Evolutionary conservation across 2,329 filamentous ascomycete species (phyloP).

Genomic region (Cercospora nicotianae): DNA sequence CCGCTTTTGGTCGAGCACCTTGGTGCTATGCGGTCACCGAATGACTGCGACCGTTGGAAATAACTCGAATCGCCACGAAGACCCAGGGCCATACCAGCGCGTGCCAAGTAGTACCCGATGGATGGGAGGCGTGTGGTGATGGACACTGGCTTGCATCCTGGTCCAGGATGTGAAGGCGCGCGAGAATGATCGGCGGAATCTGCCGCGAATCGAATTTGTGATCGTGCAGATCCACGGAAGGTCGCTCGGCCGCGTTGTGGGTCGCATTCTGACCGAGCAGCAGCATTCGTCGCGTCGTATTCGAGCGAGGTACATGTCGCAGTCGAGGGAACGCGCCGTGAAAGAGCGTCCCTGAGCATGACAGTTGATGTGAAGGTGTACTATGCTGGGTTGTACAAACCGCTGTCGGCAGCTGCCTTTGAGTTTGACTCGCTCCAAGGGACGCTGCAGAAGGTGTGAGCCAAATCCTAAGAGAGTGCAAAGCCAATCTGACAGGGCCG

Average conservation of each 20-base stretch:
- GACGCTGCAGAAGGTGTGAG: slow-evolving; percentile 21
- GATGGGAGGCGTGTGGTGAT: slow-evolving; percentile 10
- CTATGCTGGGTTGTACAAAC: slow-evolving; percentile 10
- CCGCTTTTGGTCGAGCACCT: not conserved
- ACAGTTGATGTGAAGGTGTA: not conserved
- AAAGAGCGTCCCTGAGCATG: not conserved
- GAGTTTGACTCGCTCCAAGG: slow-evolving; percentile 25
- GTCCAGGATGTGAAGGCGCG: slow-evolving; percentile 10
- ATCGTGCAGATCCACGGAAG: slow-evolving; percentile 17
- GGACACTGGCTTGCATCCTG: slow-evolving; percentile 17
- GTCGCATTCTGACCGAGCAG: slow-evolving; percentile 18
- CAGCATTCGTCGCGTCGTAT: not conserved
- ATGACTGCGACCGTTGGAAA: not conserved
- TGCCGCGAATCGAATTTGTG: slow-evolving; percentile 16
- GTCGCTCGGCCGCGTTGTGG: slow-evolving; percentile 12
- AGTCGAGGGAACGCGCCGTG: not conserved
- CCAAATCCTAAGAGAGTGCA: slow-evolving; percentile 24
- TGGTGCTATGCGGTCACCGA: not conserved
- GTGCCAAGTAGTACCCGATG: not conserved
- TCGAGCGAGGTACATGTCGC: not conserved
- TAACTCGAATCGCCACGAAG: not conserved
- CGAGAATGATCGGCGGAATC: slow-evolving; percentile 17
- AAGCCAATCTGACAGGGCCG: slow-evolving; percentile 29
- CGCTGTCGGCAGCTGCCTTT: slow-evolving; percentile 29
- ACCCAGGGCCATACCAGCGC: not conserved